These are phyloP conservation scores for Veloporphyrellus conicus DNA, from an alignment of 1,284 basidiomycete genomes.

Conservation along the genomic window DNA sequence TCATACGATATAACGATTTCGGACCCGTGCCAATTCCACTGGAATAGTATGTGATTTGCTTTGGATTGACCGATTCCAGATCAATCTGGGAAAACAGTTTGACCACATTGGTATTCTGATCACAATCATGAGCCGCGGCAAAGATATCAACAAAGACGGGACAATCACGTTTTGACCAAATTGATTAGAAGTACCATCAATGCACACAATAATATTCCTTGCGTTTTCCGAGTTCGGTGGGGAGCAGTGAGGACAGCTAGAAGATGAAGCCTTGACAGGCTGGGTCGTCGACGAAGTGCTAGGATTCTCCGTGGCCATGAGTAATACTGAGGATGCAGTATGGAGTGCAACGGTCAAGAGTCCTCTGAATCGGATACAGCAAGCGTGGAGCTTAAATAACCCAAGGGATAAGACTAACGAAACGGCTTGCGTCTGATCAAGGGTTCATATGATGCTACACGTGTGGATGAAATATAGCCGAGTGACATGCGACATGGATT, in stretches of 20 bases:
- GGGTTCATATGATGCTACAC: too few relatives aligned
- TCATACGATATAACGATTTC: slow-evolving; percentile 20
- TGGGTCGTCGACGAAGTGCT: not conserved
- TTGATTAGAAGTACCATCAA: slow-evolving; percentile 29
- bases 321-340: not conserved
- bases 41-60: slow-evolving; percentile 35
- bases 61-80: slow-evolving; percentile 10
- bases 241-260: slow-evolving; percentile 14
- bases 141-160: not conserved
- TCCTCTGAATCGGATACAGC: not conserved
- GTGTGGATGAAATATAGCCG: too few relatives aligned
- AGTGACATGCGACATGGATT: too few relatives aligned
- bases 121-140: slow-evolving; percentile 5
- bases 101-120: slow-evolving; percentile 37
- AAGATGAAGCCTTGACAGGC: not conserved
- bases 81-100: slow-evolving; percentile 32
- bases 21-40: slow-evolving; percentile 39
- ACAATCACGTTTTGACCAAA: slow-evolving; percentile 26
- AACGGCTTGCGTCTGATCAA: too few relatives aligned
- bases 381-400: too few relatives aligned
- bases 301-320: slow-evolving; percentile 1
- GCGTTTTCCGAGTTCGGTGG: slow-evolving; percentile 1
- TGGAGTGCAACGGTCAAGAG: not conserved
- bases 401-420: too few relatives aligned
- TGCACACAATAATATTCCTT: slow-evolving; percentile 31